Evolutionary conservation across 768 basidiomycete species (phyloP), one percentile per base, ranked within the genome.

Genomic region (Auriscalpium microsporum): DNA sequence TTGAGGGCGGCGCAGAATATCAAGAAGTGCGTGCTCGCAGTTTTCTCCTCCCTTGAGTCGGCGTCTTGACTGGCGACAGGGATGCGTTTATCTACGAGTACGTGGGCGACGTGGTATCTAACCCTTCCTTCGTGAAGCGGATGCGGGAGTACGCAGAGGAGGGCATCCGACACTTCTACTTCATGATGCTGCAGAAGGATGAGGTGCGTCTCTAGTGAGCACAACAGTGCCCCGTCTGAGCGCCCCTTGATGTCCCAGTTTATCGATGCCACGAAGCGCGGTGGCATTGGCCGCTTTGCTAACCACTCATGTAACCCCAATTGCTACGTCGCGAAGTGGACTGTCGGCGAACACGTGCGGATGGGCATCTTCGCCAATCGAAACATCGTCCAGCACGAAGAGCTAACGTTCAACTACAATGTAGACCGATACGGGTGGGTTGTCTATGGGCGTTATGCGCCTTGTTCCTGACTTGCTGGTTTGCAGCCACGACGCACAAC

Each of bases 321-420:
- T 65, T 97, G 92, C 67, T 95, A 90, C 67, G 96, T 99, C 8
- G 93, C 94, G 33, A 97, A 96, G 71, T 99, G 96, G 96, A 92
- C 93, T 4, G 80, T 98, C 34, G 94, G 89, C 9, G 72, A 80
- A 35, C 80, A 86, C 45, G 83, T 98, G 58, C 86, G 96, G 37
- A 97, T 97, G 95, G 96, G 94, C 46, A 97, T 98, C 63, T 99
- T 98, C 64, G 85, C 95, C n/a, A 92, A 86, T 64, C 79, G 91
- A 45, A 60, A 76, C 52, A 86, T 97, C 61, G 69, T 78, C 66
- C 81, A 80, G 66, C 69, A 90, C 58, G 94, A 96, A 65, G 94
- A 97, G 70, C 70, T 97, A 62, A 98, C 96, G 0, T 98, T 98
- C 76, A 98, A 99, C 71, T 99, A 99, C 69, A 99, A 99, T 68